Evolutionary conservation across 352 stramenopile species (phyloP).

Genomic region (Blastocystis sp.): DNA sequence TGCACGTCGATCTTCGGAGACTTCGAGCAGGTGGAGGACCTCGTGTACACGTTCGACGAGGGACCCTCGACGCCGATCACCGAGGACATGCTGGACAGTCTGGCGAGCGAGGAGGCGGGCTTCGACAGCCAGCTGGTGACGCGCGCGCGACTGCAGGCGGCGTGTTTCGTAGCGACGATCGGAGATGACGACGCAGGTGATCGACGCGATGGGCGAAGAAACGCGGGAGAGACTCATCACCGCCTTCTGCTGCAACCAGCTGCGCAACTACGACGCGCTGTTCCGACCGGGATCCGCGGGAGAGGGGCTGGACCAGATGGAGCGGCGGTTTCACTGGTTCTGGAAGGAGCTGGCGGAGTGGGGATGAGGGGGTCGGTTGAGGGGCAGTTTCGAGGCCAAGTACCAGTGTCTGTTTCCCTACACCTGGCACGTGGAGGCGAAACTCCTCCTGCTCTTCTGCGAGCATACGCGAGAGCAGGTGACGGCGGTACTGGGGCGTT

Average conservation of each 20-base stretch:
- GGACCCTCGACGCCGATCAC: background rate
- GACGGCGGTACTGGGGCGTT: conserved; percentile 59
- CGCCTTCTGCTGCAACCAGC: conserved; percentile 70
- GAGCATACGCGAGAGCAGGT: conserved; percentile 67
- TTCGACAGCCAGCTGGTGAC: conserved; percentile 58
- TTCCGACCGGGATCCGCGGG: conserved; percentile 62
- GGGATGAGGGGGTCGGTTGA: background rate
- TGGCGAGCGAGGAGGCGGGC: background rate
- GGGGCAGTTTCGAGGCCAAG: conserved; percentile 58
- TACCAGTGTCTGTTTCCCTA: conserved; percentile 84
- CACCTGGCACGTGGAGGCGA: conserved; percentile 84
- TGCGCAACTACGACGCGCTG: conserved; percentile 67
- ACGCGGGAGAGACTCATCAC: conserved; percentile 66
- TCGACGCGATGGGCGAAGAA: conserved; percentile 73
- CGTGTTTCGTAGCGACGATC: conserved; percentile 61
- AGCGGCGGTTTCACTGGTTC: conserved; percentile 77
- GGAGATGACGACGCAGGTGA: conserved; percentile 70
- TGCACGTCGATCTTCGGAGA: conserved; percentile 75
- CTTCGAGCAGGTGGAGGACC: conserved; percentile 65
- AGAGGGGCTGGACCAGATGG: conserved; percentile 67
- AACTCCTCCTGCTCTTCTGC: conserved; percentile 81
- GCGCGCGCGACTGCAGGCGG: background rate
- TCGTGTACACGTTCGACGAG: background rate
- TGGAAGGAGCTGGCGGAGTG: conserved; percentile 65
- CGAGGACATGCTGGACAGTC: conserved; percentile 35